phyloP scores from a whole-genome alignment of 1,284 basidiomycete species.

The Heterobasidion occidentale region DNA sequence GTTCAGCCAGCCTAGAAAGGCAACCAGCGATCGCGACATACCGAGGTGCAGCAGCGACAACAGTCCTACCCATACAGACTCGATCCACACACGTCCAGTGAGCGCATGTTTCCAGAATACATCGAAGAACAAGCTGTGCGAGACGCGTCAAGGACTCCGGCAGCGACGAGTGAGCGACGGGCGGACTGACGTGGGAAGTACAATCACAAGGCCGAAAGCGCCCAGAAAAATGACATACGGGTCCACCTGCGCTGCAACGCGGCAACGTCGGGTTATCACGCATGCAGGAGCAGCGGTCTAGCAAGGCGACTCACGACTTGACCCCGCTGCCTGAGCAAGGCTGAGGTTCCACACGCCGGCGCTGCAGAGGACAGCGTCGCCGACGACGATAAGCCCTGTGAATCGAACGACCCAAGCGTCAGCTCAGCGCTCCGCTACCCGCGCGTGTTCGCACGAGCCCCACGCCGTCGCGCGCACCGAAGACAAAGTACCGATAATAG shows the following conservation, averaged over 20 bases:
- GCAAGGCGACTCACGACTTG: slow-evolving; percentile 11
- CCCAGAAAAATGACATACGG: slow-evolving; percentile 57
- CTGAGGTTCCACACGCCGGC: slow-evolving; percentile 65
- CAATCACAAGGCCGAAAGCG: slow-evolving; percentile 44
- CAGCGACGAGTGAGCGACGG: background rate
- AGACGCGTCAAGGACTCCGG: background rate
- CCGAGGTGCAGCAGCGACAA: slow-evolving; percentile 56
- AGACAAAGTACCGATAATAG: slow-evolving; percentile 21
- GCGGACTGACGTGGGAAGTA: slow-evolving; percentile 45
- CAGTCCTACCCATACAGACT: slow-evolving; percentile 52
- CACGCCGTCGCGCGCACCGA: slow-evolving; percentile 16
- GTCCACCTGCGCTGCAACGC: slow-evolving; percentile 39
- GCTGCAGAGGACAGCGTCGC: slow-evolving; percentile 57
- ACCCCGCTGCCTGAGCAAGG: slow-evolving; percentile 28
- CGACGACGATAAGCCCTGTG: slow-evolving; percentile 52
- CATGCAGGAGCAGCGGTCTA: background rate
- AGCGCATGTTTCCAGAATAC: slow-evolving; percentile 42
- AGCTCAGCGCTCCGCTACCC: background rate
- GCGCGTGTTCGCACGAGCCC: background rate
- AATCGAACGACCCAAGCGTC: background rate
- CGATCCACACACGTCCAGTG: slow-evolving; percentile 62
- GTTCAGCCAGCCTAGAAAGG: background rate
- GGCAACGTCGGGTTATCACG: background rate
- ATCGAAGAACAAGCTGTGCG: slow-evolving; percentile 52
- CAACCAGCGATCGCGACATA: slow-evolving; percentile 24